These are phyloP conservation scores for Suhomyces sp. DNA, from an alignment of 805 yeast genomes.

Conservation along the genomic window DNA sequence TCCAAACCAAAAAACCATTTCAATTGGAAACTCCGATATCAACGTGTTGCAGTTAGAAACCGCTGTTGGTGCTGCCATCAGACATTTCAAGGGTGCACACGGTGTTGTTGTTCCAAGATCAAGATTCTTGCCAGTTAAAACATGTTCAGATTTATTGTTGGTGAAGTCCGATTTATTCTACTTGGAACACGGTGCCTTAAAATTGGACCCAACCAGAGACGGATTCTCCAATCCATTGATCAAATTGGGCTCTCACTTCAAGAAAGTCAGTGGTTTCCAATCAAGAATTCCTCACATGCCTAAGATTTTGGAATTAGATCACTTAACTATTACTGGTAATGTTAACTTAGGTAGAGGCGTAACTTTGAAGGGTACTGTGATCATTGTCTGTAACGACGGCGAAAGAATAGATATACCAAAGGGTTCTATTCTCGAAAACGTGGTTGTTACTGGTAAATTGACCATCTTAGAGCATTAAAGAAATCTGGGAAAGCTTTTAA, in stretches of 20 bases:
- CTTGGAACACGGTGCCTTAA: conserved; percentile 88
- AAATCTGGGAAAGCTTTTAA: not conserved
- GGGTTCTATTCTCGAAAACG: conserved; percentile 92
- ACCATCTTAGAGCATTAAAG: conserved; percentile 84
- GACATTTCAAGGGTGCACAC: conserved; percentile 91
- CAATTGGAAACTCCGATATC: conserved; percentile 71
- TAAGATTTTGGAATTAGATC: conserved; percentile 92
- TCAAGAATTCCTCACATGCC: conserved; percentile 93
- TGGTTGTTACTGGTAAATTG: conserved; percentile 94
- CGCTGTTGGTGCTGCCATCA: conserved; percentile 98
- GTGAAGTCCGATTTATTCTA: conserved; percentile 93
- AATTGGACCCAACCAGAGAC: conserved; percentile 78
- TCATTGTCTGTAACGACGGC: conserved; percentile 95
- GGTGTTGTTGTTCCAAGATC: conserved; percentile 99
- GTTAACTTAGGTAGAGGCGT: conserved; percentile 88
- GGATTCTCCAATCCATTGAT: conserved; percentile 91
- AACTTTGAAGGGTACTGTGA: conserved; percentile 93
- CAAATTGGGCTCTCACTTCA: conserved; percentile 94
- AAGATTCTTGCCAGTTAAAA: conserved; percentile 96
- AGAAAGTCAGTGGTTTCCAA: conserved; percentile 90
- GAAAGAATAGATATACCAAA: conserved; percentile 96
- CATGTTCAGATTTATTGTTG: conserved; percentile 89
- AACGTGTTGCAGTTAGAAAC: conserved; percentile 95
- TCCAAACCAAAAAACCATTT: conserved; percentile 86
- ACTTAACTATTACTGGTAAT: conserved; percentile 95